phyloP scores from a whole-genome alignment of 768 basidiomycete species.

The Kwoniella newhampshirensis region DNA sequence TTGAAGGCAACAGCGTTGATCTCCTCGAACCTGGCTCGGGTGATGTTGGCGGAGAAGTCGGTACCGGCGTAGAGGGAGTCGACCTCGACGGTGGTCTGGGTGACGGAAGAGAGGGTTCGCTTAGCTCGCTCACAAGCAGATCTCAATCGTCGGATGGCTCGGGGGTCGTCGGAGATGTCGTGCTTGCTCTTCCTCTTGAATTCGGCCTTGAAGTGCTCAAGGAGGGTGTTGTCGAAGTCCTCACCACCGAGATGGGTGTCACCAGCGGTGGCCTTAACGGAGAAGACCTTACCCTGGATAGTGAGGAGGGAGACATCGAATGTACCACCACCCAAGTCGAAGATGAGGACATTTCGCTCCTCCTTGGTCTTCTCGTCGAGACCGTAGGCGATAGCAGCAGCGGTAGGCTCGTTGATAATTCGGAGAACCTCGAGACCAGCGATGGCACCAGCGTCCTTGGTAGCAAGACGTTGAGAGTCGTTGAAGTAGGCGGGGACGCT shows the following conservation, averaged over 20 bases:
- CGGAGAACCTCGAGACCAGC: slow-evolving; percentile 98
- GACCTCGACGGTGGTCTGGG: slow-evolving; percentile 98
- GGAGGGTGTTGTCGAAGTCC: slow-evolving; percentile 97
- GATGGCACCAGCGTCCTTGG: slow-evolving; percentile 98
- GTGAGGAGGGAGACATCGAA: slow-evolving; percentile 99
- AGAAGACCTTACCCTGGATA: slow-evolving; percentile 94
- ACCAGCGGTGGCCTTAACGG: slow-evolving; percentile 85
- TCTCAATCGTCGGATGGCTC: slow-evolving; percentile 90
- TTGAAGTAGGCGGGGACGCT: slow-evolving; percentile 98
- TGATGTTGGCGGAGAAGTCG: slow-evolving; percentile 98
- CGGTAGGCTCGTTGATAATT: slow-evolving; percentile 99
- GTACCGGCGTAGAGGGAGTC: slow-evolving; percentile 96
- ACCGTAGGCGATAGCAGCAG: slow-evolving; percentile 98
- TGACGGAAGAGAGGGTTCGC: slow-evolving; percentile 94
- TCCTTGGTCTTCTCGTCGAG: slow-evolving; percentile 85
- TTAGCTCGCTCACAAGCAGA: slow-evolving; percentile 99
- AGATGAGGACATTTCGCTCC: slow-evolving; percentile 98
- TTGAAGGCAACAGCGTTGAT: slow-evolving; percentile 95
- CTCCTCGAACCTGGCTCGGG: slow-evolving; percentile 99
- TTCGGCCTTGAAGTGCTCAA: slow-evolving; percentile 99
- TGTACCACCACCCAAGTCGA: slow-evolving; percentile 99
- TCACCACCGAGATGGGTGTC: slow-evolving; percentile 99
- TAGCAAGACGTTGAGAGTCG: slow-evolving; percentile 98
- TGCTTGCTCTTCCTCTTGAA: slow-evolving; percentile 96
- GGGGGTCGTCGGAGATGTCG: slow-evolving; percentile 95